Percentiles rank a stretch among this genome's conserved stretches.
Evolutionary conservation across 768 basidiomycete species (phyloP).

Genomic region (Leccinum rimulosum): DNA sequence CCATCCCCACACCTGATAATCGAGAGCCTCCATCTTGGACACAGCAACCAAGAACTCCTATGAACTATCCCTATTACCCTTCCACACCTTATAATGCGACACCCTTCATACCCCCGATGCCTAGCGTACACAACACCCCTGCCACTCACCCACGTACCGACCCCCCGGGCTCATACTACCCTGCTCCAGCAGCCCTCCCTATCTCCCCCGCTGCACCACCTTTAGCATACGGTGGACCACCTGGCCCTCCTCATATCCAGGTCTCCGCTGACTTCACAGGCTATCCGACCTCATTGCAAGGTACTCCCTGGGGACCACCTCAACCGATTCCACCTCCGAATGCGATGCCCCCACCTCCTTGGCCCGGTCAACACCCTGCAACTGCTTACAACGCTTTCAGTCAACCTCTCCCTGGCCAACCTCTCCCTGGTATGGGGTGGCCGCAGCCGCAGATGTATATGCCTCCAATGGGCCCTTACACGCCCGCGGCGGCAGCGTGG

Average conservation of each 20-base stretch:
- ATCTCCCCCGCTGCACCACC: slow-evolving; percentile 14
- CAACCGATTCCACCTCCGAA: slow-evolving; percentile 21
- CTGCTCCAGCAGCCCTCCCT: slow-evolving; percentile 31
- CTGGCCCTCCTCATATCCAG: slow-evolving; percentile 5
- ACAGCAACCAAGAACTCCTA: slow-evolving; percentile 31
- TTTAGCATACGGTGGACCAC: slow-evolving; percentile 9
- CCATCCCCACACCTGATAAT: slow-evolving; percentile 31
- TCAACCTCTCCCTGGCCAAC: slow-evolving; percentile 34
- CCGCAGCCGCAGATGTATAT: slow-evolving; percentile 11
- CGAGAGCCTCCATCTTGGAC: slow-evolving; percentile 35
- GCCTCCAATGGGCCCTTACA: slow-evolving; percentile 17
- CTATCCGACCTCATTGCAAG: slow-evolving; percentile 25
- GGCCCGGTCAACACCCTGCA: slow-evolving; percentile 16
- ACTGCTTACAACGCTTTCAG: slow-evolving; percentile 30
- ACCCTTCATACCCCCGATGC: slow-evolving; percentile 38
- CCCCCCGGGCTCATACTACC: slow-evolving; percentile 32
- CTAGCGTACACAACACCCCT: slow-evolving; percentile 26
- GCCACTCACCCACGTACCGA: slow-evolving; percentile 22
- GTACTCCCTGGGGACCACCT: slow-evolving; percentile 28
- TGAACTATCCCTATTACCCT: slow-evolving; percentile 40
- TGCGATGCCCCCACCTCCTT: slow-evolving; percentile 19
- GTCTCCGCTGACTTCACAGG: slow-evolving; percentile 34
- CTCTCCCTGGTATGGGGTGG: slow-evolving; percentile 28
- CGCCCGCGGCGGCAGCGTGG: slow-evolving; percentile 27
- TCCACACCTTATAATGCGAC: slow-evolving; percentile 37